phyloP scores from a whole-genome alignment of 495 filamentous ascomycete genomes.

The Halenospora varia region DNA sequence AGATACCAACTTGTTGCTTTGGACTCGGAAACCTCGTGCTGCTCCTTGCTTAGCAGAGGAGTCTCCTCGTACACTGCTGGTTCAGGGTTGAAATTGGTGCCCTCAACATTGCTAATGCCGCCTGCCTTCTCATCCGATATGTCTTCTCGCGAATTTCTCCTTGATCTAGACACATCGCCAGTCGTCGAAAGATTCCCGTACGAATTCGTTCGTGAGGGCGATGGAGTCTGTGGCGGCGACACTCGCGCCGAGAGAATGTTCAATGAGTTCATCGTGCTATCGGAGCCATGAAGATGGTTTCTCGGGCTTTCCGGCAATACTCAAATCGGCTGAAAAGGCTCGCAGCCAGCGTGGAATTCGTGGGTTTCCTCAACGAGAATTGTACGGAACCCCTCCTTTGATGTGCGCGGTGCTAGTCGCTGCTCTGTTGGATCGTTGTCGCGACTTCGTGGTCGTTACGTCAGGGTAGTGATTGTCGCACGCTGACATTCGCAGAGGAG shows the following conservation, averaged over 20 bases:
- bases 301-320: not conserved
- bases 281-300: not conserved
- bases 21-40: slow-evolving; percentile 32
- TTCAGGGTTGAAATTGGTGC: slow-evolving; percentile 30
- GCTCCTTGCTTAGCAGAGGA: slow-evolving; percentile 47
- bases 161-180: slow-evolving; percentile 27
- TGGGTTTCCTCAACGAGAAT: not conserved
- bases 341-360: no score
- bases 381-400: not conserved
- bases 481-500: no score
- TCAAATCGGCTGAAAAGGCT: not conserved
- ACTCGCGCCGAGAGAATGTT: slow-evolving; percentile 90
- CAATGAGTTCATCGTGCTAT: slow-evolving; percentile 89
- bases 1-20: slow-evolving; percentile 41
- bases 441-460: not conserved
- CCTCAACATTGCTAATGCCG: slow-evolving; percentile 34
- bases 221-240: slow-evolving; percentile 50
- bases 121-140: slow-evolving; percentile 42
- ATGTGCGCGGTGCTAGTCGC: not conserved
- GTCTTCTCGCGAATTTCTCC: slow-evolving; percentile 36
- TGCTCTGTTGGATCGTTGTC: not conserved
- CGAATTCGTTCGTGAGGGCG: slow-evolving; percentile 62
- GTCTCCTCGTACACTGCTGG: slow-evolving; percentile 59
- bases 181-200: slow-evolving; percentile 51
- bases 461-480: not conserved